A percentile compares a stretch with the other conserved stretches of the same genome.
These are phyloP conservation scores for Cadophora sp. DNA, from an alignment of 2,329 filamentous ascomycete genomes.

Conservation along the genomic window DNA sequence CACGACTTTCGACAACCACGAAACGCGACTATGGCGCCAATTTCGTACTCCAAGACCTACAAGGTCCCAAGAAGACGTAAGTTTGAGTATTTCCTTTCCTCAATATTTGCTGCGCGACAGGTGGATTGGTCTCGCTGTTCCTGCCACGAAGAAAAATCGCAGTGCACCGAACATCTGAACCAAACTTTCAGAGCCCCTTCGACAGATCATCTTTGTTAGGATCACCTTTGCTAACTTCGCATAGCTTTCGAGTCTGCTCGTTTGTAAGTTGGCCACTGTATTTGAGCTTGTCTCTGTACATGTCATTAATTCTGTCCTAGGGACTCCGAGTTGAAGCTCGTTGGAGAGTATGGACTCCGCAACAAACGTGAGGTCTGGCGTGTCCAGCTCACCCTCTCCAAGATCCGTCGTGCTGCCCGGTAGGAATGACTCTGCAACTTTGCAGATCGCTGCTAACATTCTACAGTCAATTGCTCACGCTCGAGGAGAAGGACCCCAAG, in stretches of 20 bases:
- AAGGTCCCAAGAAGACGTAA: slow-evolving; percentile 89
- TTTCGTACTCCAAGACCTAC: slow-evolving; percentile 98
- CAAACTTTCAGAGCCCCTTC: not conserved
- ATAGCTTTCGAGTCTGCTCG: slow-evolving; percentile 96
- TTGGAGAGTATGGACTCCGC: slow-evolving; percentile 99
- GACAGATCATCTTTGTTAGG: not conserved
- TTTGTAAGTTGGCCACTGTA: slow-evolving; percentile 99
- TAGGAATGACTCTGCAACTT: slow-evolving; percentile 53
- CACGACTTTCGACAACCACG: slow-evolving; percentile 25
- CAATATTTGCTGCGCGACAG: not conserved
- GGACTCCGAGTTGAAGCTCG: slow-evolving; percentile 99
- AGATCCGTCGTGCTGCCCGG: slow-evolving; percentile 99
- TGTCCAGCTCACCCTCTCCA: slow-evolving; percentile 98
- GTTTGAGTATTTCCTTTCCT: slow-evolving; percentile 24
- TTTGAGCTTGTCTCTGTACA: slow-evolving; percentile 97
- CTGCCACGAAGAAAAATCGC: not conserved
- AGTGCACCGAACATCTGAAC: not conserved
- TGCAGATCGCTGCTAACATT: slow-evolving; percentile 26
- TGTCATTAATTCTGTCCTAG: slow-evolving; percentile 84
- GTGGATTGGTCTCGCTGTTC: not conserved
- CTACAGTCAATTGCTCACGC: slow-evolving; percentile 94
- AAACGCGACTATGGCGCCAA: slow-evolving; percentile 53
- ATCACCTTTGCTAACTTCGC: slow-evolving; percentile 47
- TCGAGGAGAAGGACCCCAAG: slow-evolving; percentile 99
- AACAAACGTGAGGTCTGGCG: slow-evolving; percentile 99